These are phyloP conservation scores for Lodderomyces jiufengensis DNA, from an alignment of 1,139 yeast genomes.

Conservation along the genomic window DNA sequence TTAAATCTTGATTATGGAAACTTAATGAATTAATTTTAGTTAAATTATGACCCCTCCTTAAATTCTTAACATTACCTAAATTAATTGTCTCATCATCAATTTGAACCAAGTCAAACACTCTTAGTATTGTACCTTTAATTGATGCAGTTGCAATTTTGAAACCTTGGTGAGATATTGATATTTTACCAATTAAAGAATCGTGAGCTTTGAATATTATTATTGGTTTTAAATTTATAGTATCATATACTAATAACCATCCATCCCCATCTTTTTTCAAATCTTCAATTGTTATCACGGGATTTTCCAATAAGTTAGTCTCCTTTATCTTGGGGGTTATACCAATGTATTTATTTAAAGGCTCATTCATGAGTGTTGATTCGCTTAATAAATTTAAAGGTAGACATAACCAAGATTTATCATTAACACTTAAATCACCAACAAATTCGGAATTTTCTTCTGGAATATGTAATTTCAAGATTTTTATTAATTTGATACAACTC, in stretches of 20 bases:
- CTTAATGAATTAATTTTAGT: constrained; percentile 53
- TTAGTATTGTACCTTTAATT: constrained; percentile 65
- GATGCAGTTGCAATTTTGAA: constrained; percentile 64
- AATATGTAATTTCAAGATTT: constrained; percentile 53
- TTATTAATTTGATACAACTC: constrained; percentile 64
- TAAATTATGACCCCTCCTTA: constrained; percentile 66
- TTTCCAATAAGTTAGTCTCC: neutral
- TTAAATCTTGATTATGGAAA: constrained; percentile 47
- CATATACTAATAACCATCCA: constrained; percentile 55
- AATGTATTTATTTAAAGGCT: neutral
- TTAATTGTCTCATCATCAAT: constrained; percentile 13
- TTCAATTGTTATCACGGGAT: constrained; percentile 20
- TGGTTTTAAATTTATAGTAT: constrained; percentile 54
- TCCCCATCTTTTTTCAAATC: constrained; percentile 25
- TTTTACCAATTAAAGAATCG: constrained; percentile 45
- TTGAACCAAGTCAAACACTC: constrained; percentile 37
- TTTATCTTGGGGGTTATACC: constrained; percentile 3
- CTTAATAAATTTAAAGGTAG: constrained; percentile 24
- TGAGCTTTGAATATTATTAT: constrained; percentile 60
- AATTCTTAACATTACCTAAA: constrained; percentile 43
- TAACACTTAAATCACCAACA: constrained; percentile 48
- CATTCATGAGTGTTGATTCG: neutral
- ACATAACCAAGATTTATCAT: constrained; percentile 47
- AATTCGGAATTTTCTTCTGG: constrained; percentile 23
- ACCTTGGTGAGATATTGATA: constrained; percentile 51